phyloP scores from a whole-genome alignment of 2,329 filamentous ascomycete species.

The Fusarium albosuccineum region DNA sequence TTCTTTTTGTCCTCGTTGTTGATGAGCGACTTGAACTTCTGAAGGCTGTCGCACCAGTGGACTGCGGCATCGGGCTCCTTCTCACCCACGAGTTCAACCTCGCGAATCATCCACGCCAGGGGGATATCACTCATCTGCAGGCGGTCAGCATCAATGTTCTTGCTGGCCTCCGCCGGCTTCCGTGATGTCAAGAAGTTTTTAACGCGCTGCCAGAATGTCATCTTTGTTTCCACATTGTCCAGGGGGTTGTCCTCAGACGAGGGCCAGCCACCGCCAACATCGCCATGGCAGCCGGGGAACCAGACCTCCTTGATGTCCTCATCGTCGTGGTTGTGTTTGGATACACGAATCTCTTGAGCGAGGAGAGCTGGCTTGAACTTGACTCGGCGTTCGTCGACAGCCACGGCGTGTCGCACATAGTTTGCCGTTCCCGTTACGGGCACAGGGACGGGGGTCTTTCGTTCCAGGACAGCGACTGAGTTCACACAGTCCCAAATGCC shows the following conservation, averaged over 20 bases:
- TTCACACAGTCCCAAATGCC: conserved; percentile 69
- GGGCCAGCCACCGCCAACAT: conserved; percentile 67
- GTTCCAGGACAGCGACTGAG: conserved; percentile 60
- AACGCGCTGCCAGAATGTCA: conserved; percentile 52
- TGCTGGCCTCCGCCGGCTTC: conserved; percentile 49
- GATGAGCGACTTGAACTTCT: conserved; percentile 51
- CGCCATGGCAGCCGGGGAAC: conserved; percentile 67
- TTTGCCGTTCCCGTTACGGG: conserved; percentile 57
- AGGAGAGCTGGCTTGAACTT: conserved; percentile 68
- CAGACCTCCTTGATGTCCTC: conserved; percentile 65
- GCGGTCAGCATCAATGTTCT: conserved; percentile 49
- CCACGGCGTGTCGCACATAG: conserved; percentile 65
- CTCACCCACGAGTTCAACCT: conserved; percentile 56
- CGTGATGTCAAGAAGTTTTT: conserved; percentile 54
- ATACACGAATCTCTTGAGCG: conserved; percentile 53
- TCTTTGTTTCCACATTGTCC: conserved; percentile 40
- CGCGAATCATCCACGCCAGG: conserved; percentile 66
- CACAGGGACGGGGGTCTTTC: conserved; percentile 54
- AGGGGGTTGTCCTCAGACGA: conserved; percentile 45
- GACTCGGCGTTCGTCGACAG: conserved; percentile 65
- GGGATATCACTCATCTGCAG: conserved; percentile 64
- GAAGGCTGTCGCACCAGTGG: conserved; percentile 51
- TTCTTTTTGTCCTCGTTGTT: conserved; percentile 47
- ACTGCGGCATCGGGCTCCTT: conserved; percentile 48
- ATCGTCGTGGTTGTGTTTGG: conserved; percentile 33